These are phyloP conservation scores for Saccharomycopsis malanga DNA, from an alignment of 805 yeast species.

Conservation along the genomic window DNA sequence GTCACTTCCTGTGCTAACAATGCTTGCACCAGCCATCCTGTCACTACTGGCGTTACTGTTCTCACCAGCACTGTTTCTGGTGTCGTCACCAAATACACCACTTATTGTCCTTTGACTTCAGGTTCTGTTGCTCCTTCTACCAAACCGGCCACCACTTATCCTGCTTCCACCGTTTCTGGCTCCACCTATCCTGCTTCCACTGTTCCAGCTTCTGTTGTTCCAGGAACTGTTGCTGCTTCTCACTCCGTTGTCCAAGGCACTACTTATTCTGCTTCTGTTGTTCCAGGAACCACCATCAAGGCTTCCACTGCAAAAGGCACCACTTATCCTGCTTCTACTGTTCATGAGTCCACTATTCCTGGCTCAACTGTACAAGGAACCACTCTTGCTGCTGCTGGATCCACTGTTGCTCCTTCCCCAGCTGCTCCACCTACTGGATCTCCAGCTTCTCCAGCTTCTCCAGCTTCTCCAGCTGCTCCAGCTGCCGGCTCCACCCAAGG, in stretches of 20 bases:
- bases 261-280: neutral
- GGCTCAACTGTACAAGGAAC: conserved; percentile 3
- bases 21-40: conserved; percentile 22
- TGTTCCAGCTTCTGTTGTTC: neutral
- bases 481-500: conserved; percentile 3
- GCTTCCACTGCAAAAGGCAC: neutral
- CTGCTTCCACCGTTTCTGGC: neutral
- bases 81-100: conserved; percentile 25
- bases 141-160: neutral
- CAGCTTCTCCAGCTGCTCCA: conserved; percentile 10
- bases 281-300: conserved; percentile 2
- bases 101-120: conserved; percentile 25
- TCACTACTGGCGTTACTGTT: conserved; percentile 26
- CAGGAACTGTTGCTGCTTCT: neutral
- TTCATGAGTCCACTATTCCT: neutral
- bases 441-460: conserved; percentile 11
- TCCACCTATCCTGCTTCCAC: conserved; percentile 1
- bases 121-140: neutral
- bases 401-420: conserved; percentile 19
- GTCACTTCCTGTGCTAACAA: conserved; percentile 24
- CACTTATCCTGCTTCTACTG: conserved; percentile 4
- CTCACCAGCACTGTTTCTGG: conserved; percentile 25
- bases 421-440: conserved; percentile 15
- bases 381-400: conserved; percentile 21
- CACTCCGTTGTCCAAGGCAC: neutral